Evolutionary conservation across 108 stramenopile genomes (phyloP).

Genomic region (Epithemia pelagica): DNA sequence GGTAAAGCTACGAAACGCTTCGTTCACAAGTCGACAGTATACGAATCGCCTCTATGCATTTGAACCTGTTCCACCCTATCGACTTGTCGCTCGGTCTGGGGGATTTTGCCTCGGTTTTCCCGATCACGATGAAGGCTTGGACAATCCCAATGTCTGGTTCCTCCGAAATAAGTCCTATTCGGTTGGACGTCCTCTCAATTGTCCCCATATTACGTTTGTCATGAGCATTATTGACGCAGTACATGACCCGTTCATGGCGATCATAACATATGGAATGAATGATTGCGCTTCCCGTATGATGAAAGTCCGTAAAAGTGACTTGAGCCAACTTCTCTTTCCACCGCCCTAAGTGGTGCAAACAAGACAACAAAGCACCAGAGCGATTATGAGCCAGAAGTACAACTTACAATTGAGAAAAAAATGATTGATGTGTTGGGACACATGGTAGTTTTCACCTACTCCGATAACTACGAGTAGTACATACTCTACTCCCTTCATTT

Average conservation of each 20-base stretch:
- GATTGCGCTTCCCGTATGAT: conserved; percentile 8
- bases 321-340: conserved; percentile 4
- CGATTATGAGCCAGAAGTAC: too few species aligned
- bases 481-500: too few species aligned
- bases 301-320: background rate
- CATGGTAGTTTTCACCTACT: too few species aligned
- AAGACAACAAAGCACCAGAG: too few species aligned
- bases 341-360: too few species aligned
- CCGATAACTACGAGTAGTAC: too few species aligned
- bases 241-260: conserved; percentile 2
- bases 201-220: conserved; percentile 10
- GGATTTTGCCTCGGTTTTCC: conserved; percentile 9
- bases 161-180: background rate
- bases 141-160: background rate
- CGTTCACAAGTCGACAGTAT: background rate
- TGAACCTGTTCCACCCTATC: conserved; percentile 5
- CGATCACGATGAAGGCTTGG: background rate
- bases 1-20: too few species aligned
- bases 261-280: conserved; percentile 13
- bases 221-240: conserved; percentile 1
- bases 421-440: too few species aligned
- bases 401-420: too few species aligned
- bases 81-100: conserved; percentile 4
- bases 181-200: background rate
- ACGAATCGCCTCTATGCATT: conserved; percentile 8